phyloP scores from a whole-genome alignment of 192 early-diverging fungal species.

The Entomortierella chlamydospora region DNA sequence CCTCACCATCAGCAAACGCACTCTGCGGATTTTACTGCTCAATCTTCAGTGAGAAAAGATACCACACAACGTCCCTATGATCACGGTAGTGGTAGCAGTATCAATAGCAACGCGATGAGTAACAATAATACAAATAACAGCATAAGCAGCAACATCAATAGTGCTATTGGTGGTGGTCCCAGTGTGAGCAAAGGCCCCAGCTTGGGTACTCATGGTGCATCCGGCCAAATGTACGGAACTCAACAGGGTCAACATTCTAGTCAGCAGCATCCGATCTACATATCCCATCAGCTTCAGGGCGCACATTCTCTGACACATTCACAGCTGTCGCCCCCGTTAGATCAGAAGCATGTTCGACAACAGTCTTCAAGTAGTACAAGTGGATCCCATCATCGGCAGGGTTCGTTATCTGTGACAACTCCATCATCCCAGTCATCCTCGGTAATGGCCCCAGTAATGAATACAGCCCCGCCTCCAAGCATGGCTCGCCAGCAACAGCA shows the following conservation, averaged over 20 bases:
- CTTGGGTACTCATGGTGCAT: constrained; percentile 5
- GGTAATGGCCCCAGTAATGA: neutral
- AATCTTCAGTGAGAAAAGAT: constrained; percentile 3
- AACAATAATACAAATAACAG: neutral
- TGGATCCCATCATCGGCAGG: constrained; percentile 5
- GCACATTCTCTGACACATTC: neutral
- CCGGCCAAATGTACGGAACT: neutral
- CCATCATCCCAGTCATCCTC: neutral
- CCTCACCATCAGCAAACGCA: constrained; percentile 4
- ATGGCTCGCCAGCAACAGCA: neutral
- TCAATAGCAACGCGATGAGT: neutral
- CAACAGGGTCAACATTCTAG: constrained; percentile 9
- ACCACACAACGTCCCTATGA: neutral
- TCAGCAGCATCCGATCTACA: neutral
- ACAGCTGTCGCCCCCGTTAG: neutral
- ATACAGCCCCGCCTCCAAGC: neutral
- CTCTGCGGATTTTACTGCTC: constrained; percentile 4
- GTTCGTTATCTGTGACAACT: neutral
- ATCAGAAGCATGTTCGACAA: constrained; percentile 9
- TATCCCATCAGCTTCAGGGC: neutral
- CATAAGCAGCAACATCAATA: neutral
- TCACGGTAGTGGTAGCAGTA: neutral
- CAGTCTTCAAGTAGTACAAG: constrained; percentile 5
- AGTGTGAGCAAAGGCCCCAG: neutral
- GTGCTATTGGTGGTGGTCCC: neutral